Evolutionary conservation across 1,284 basidiomycete species (phyloP), one percentile per base, ranked within the genome.

Genomic region (Rhodotorula sp.): DNA sequence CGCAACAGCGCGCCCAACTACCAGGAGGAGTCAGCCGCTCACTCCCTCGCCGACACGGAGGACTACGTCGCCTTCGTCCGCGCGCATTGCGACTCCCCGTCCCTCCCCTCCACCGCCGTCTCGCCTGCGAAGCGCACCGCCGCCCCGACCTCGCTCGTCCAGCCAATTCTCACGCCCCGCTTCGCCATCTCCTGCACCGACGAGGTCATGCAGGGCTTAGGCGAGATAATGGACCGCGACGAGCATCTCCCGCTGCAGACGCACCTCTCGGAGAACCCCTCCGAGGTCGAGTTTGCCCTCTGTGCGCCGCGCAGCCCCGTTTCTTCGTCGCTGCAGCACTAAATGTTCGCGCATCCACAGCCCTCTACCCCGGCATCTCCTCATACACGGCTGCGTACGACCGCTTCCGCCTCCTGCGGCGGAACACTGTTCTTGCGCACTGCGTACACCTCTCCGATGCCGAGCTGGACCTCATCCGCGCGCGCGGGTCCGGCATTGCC

Each of bases 171-270:
- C 57, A 98, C 96, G 0, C 96, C 96, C 29, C 90, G 95, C 29
- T 98, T 99, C 81, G 95, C 96, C 39, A 91, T 99, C 74, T 89
- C 91, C n/a, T 96, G 93, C 82, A 89, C 93, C 0, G 81, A 85
- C 22, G 84, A 87, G n/a, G 87, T 97, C 50, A 85, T 98, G 59
- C 66, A 79, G 1, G 82, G 83, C 13, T 85, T 98, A 17, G 89
- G 90, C 25, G 78, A 85, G 5, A 83, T 94, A 54, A 76, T 81
- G 55, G 70, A 64, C 15, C 60, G 69, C 25, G 76, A 81, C 64
- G 72, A 77, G 84, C 79, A 83, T 0, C 84, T 98, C 50, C 86
- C 87, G 55, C 90, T 97, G 63, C 95, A 99, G 82, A 98, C 96
- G 1, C 96, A 98, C 81, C 88, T 98, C 48, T 89, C 90, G 36